These are phyloP conservation scores for Xylariaceae sp. DNA, from an alignment of 2,329 filamentous ascomycete species.

Conservation along the genomic window DNA sequence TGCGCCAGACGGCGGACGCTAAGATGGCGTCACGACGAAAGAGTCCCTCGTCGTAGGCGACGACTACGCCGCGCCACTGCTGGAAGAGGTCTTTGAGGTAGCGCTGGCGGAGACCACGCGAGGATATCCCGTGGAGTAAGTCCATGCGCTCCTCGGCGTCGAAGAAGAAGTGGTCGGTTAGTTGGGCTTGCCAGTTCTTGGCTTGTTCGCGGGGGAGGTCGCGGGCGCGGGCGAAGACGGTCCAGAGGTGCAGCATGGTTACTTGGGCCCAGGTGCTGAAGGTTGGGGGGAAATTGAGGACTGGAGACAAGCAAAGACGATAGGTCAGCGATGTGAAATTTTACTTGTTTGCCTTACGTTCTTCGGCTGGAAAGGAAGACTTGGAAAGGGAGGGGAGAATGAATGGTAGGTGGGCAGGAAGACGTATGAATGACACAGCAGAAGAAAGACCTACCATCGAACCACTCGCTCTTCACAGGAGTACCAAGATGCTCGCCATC, in stretches of 20 bases:
- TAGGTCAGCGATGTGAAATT: too few species aligned
- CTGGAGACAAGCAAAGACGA: too few species aligned
- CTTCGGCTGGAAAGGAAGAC: too few species aligned
- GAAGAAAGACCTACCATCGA: too few species aligned
- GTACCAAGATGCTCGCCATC: constrained; percentile 82
- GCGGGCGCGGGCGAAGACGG: constrained; percentile 78
- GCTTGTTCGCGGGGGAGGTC: constrained; percentile 68
- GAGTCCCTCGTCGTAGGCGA: constrained; percentile 81
- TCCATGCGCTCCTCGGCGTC: constrained; percentile 82
- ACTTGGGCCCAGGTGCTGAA: constrained; percentile 97
- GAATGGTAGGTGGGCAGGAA: too few species aligned
- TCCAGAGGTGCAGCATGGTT: constrained; percentile 94
- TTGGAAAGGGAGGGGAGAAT: too few species aligned
- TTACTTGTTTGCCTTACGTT: too few species aligned
- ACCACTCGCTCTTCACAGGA: too few species aligned
- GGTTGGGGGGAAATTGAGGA: constrained; percentile 73
- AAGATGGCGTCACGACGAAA: constrained; percentile 73
- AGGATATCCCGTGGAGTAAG: constrained; percentile 67
- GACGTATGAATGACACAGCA: too few species aligned
- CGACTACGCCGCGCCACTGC: constrained; percentile 83
- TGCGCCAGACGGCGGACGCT: constrained; percentile 85
- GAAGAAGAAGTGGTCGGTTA: constrained; percentile 94
- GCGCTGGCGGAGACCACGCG: constrained; percentile 55
- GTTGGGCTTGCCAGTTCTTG: constrained; percentile 78
- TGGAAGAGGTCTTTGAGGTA: constrained; percentile 85